Evolutionary conservation across 345 rosid genomes (phyloP), one percentile per base, ranked within the genome.

Genomic region (Citrus mangshanensis): DNA sequence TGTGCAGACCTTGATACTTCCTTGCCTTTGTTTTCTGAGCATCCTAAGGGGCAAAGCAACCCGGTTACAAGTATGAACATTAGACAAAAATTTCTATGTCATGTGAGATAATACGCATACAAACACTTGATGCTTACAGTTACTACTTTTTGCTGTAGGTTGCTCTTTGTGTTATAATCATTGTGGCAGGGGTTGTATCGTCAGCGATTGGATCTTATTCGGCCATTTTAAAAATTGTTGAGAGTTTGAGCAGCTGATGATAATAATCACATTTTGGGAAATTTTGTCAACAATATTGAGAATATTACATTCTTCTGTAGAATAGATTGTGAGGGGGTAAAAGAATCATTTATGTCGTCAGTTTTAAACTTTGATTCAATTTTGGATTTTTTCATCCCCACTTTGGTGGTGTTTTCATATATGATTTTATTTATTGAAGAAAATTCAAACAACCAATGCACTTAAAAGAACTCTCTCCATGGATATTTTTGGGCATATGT

Each of bases 1-100:
- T 2, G 40, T 66, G 84, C 89, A 95, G 99, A 90, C 97, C n/a
- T 78, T 95, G 87, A 92, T 95, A 82, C 93, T 95, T 85, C 99
- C 99, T 0, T 91, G 95, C 6, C 95, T 88, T 80, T 95, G 99
- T 86, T 95, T 85, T 84, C 84, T 95, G 88, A 92, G 97, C 86
- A 95, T 95, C 76, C 18, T 86, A 82, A 81, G 89, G 86, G 85
- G 82, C 28, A 92, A 88, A 84, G 87, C 82, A 64, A 88, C 90
- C 1, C 79, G 65, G 46, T 25, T 85, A 68, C 93, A 95, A 96
- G 99, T 91, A 84, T 27, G 77, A 9, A 37, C 37, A 13, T 46
- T 9, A 5, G n/a, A 64, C 24, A 2, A 7, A 3, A 32, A 74
- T 40, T 25, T 42, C 3, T n/a, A 1, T 16, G 7, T 28, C 38